Evolutionary conservation across 208 protist species (phyloP), one percentile per base, ranked within the genome.

Genomic region (Crithidia mellificae): DNA sequence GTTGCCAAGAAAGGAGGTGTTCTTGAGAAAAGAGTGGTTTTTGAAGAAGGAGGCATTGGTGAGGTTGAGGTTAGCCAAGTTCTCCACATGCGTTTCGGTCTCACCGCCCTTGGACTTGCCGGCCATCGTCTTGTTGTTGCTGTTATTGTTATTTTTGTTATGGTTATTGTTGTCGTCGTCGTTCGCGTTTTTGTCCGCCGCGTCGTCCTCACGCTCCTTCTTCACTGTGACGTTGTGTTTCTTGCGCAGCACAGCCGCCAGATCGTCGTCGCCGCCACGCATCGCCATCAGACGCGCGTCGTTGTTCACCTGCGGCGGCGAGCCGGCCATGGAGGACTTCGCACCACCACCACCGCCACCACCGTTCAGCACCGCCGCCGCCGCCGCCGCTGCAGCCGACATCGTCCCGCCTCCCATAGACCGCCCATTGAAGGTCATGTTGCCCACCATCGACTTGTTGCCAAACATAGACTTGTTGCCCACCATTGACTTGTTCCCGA

Each of bases 181-280:
- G 11, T 62, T 41, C 9, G 17, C 30, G 38, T 47, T 65, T 8
- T 59, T 65, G 29, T 63, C 59, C 20, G 19, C 66, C 36, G 66
- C 24, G 47, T 56, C 47, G n/a, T 63, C 65, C 8, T 71, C 74
- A 51, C 59, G 68, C 1, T 71, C 65, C 22, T 70, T 61, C 63
- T 73, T 71, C 54, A 74, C 68, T 9, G 57, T 67, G 30, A 91
- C 63, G 50, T 80, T 41, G 78, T 88, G 81, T 74, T 91, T 88
- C 70, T 88, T 88, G 39, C 85, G 85, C 53, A 91, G 80, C 46
- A 46, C 20, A 22, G 76, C 80, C 15, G 80, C 83, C 56, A 91
- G 55, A 30, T 64, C 66, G 20, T 82, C 75, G 63, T 91, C 85
- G 64, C 50, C 70, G 61, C 81, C 85, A 19, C 74, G 55, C 27